Conservation (phyloP, 1,284 basidiomycete species). For the Sanghuangporus sanghuang region DNA sequence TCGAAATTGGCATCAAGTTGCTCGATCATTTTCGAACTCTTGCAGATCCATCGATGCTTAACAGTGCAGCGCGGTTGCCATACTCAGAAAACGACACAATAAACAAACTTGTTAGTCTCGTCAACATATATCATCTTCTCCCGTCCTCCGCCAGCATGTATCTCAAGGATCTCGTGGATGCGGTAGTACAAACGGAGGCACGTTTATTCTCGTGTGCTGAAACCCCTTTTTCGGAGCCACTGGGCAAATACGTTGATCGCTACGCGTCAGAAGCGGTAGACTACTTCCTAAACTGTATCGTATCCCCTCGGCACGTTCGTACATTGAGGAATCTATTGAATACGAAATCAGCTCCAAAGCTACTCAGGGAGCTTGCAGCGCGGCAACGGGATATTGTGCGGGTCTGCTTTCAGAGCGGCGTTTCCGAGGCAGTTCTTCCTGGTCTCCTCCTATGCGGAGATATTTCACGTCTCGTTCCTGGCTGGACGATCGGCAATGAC, state of each 20-base stretch:
- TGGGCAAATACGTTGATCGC: constrained; percentile 88
- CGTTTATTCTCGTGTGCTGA: constrained; percentile 85
- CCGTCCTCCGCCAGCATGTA: constrained; percentile 93
- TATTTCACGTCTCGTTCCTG: constrained; percentile 59
- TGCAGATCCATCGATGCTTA: constrained; percentile 82
- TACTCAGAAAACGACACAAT: constrained; percentile 89
- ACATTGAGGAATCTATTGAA: constrained; percentile 80
- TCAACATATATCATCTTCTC: constrained; percentile 96
- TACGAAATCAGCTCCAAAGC: constrained; percentile 69
- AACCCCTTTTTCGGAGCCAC: constrained; percentile 92
- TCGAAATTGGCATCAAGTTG: constrained; percentile 97
- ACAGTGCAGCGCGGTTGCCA: constrained; percentile 72
- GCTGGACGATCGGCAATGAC: constrained; percentile 71
- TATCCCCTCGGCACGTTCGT: constrained; percentile 69
- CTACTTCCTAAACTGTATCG: constrained; percentile 80
- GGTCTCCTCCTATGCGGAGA: constrained; percentile 78
- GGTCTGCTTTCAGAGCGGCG: constrained; percentile 52
- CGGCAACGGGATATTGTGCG: constrained; percentile 59
- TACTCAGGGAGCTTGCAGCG: constrained; percentile 70
- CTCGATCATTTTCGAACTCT: constrained; percentile 93
- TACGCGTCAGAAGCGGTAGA: constrained; percentile 85
- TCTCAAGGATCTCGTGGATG: constrained; percentile 80
- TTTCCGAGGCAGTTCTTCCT: constrained; percentile 53
- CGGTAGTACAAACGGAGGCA: constrained; percentile 91
- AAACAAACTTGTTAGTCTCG: constrained; percentile 87